A percentile compares a stretch with the other conserved stretches of the same genome.
Conservation (phyloP, 164 flowering plant species). For the Dillenia suffruticosa region DNA sequence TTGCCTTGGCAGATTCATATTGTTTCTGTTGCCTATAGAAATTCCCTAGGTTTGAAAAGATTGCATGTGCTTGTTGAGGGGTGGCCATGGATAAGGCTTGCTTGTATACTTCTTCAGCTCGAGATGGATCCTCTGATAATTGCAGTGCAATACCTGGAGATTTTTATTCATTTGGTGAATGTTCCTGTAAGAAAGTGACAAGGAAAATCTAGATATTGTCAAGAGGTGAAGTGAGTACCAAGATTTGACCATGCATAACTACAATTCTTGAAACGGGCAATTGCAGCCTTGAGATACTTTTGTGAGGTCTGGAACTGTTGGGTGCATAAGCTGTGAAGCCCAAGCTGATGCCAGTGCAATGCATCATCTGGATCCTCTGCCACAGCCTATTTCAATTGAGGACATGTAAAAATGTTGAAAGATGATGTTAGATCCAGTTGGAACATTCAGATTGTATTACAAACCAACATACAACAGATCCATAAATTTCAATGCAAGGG, state of each 20-base stretch:
- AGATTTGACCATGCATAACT: constrained; percentile 90
- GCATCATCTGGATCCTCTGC: constrained; percentile 85
- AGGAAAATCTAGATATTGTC: background rate
- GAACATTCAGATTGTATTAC: too few species aligned
- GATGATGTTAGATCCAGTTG: too few species aligned
- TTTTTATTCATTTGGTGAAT: too few species aligned
- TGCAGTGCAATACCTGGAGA: constrained; percentile 73
- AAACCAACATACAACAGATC: too few species aligned
- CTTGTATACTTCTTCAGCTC: constrained; percentile 76
- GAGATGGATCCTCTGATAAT: constrained; percentile 56
- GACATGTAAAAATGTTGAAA: background rate
- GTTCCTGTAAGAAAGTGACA: background rate
- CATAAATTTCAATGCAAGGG: too few species aligned
- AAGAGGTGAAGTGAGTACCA: constrained; percentile 32
- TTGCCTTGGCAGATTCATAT: constrained; percentile 67
- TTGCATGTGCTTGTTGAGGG: constrained; percentile 59
- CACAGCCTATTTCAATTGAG: constrained; percentile 52
- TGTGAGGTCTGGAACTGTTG: constrained; percentile 72
- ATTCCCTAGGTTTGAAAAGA: constrained; percentile 82
- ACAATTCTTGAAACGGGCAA: constrained; percentile 55
- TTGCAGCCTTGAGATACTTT: constrained; percentile 78
- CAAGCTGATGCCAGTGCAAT: constrained; percentile 91
- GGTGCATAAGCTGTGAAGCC: constrained; percentile 77
- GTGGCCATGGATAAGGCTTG: constrained; percentile 59
- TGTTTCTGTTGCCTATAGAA: constrained; percentile 65